Base-by-base conservation (phyloP, 2,329 filamentous ascomycete species). In the Kalaharituber pfeilii region DNA sequence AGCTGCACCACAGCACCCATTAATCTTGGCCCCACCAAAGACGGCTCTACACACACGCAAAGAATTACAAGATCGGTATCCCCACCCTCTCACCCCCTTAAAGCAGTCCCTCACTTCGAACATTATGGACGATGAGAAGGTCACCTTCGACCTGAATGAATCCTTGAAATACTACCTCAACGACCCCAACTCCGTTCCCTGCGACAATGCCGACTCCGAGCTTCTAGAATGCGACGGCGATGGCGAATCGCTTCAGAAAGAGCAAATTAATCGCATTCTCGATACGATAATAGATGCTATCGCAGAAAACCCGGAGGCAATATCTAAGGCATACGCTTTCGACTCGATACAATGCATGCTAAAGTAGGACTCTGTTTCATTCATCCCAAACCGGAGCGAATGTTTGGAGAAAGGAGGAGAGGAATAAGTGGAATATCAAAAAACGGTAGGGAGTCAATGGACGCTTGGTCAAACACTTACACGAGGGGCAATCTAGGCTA, bases 151-250 rank as follows among this genome's bases (percentile, higher is more conserved):
- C 69, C 86, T 98, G 70, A 94, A 95, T 69, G 84, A 94, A 73
- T 86, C 87, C 61, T 82, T 96, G 69, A 95, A 94, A 75, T 79
- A 86, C 68, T 98, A 95, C 71, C 85, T 95, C 77, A 93, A 86
- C 70, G 89, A 96, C 68, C 89, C 91, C 7, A 74, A 80, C 47
- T 78, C 79, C 36, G 84, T 96, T 54, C 74, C 83, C 6, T 95
- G 88, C 2, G 81, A 84, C 44, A 89, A 96, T 68, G 91, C 88
- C 54, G 84, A 91, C 63, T 70, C 80, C 45, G 78, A 83, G 56
- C 78, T 98, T 20, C 75, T 87, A 63, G 89, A 96, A 15, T 50
- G 47, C 47, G 47, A 50, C 13, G 47, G 42, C 22, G 42, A 47
- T 22, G 42, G 42, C 24, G 42, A 47, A 47, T 15, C 18, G 13